These are phyloP conservation scores for Tylopilus subfusipes DNA, from an alignment of 768 basidiomycete genomes.

Conservation along the genomic window DNA sequence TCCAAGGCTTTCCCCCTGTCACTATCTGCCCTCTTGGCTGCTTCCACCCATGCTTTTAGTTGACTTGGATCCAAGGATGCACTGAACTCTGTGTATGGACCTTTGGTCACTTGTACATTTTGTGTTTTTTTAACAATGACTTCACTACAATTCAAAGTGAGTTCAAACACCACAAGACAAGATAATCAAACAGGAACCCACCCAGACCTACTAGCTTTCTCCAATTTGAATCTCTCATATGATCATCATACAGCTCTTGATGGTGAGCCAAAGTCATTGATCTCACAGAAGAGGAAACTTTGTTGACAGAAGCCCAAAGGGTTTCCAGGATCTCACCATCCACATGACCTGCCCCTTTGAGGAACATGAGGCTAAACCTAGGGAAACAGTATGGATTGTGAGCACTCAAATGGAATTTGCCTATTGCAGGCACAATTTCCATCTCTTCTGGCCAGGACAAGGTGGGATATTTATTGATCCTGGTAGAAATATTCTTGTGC, in stretches of 20 bases:
- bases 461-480: background rate
- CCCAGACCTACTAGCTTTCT: background rate
- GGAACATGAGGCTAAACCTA: conserved; percentile 20
- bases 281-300: conserved; percentile 20
- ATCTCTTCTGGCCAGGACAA: background rate
- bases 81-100: background rate
- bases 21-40: no score
- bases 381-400: conserved; percentile 26
- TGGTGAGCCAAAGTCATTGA: conserved; percentile 23
- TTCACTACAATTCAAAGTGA: no score
- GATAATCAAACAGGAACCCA: background rate
- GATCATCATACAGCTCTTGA: conserved; percentile 20
- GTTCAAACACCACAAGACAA: no score
- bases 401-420: conserved; percentile 31
- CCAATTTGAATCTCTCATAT: conserved; percentile 2
- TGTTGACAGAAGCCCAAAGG: conserved; percentile 31
- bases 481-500: no score
- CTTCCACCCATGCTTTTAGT: no score
- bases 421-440: conserved; percentile 16
- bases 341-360: conserved; percentile 22
- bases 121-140: background rate
- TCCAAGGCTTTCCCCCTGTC: background rate
- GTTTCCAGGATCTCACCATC: conserved; percentile 37
- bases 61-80: background rate
- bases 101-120: background rate